phyloP scores from a whole-genome alignment of 2,329 filamentous ascomycete genomes.

The Pseudocercospora cruenta region DNA sequence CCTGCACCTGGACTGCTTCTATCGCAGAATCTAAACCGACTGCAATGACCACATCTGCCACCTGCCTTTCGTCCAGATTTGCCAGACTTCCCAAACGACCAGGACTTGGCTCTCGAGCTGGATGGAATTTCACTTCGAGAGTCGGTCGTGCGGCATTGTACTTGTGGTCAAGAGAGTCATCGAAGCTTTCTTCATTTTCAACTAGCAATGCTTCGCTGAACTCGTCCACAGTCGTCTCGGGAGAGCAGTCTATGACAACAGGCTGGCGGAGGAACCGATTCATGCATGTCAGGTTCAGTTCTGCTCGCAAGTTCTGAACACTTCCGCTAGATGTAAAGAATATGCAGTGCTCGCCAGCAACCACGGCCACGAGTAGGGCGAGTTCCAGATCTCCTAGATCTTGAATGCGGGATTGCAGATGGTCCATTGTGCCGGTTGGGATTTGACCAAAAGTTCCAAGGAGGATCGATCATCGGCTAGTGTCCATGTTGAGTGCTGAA shows the following conservation, averaged over 20 bases:
- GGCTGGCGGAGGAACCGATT: constrained; percentile 74
- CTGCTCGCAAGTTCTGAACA: constrained; percentile 29
- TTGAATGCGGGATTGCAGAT: constrained; percentile 61
- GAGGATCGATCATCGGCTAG: background rate
- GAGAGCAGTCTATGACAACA: constrained; percentile 71
- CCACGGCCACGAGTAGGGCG: constrained; percentile 78
- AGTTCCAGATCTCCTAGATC: constrained; percentile 85
- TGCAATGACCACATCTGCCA: constrained; percentile 82
- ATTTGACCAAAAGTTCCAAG: background rate
- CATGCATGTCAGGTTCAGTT: constrained; percentile 64
- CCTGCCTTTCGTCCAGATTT: constrained; percentile 55
- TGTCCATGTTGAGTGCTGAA: background rate
- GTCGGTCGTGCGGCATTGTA: constrained; percentile 10
- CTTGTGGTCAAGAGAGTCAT: background rate
- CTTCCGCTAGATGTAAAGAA: constrained; percentile 63
- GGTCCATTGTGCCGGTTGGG: background rate
- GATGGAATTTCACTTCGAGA: constrained; percentile 22
- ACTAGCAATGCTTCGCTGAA: constrained; percentile 73
- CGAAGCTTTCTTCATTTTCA: constrained; percentile 15
- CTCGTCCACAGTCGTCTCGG: constrained; percentile 76
- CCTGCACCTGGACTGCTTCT: constrained; percentile 81
- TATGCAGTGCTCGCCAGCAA: constrained; percentile 84
- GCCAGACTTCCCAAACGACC: constrained; percentile 17
- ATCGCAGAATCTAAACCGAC: constrained; percentile 75
- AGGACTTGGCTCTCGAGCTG: constrained; percentile 19